These are phyloP conservation scores for Aspergillus ellipticus DNA, from an alignment of 495 filamentous ascomycete genomes.

Conservation along the genomic window DNA sequence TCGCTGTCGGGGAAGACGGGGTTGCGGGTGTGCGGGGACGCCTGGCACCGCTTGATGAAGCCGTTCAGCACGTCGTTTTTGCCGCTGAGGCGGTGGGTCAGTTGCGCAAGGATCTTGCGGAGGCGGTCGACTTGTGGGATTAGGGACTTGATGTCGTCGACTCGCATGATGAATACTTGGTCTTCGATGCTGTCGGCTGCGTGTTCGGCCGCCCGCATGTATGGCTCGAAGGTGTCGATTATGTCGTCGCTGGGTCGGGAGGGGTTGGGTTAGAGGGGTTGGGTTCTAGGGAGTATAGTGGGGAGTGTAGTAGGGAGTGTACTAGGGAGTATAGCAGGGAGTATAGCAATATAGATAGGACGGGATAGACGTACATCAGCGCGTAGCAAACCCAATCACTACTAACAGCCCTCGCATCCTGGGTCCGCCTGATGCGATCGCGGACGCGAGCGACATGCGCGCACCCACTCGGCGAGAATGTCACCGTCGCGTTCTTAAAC, in stretches of 20 bases:
- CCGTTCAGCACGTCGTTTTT: slow-evolving; percentile 94
- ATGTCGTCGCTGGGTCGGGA: slow-evolving; percentile 72
- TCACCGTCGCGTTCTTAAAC: slow-evolving; percentile 85
- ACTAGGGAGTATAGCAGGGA: no score
- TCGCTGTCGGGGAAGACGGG: slow-evolving; percentile 81
- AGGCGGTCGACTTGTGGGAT: slow-evolving; percentile 77
- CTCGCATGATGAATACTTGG: slow-evolving; percentile 78
- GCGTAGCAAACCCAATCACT: slow-evolving; percentile 98
- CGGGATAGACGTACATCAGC: slow-evolving; percentile 75
- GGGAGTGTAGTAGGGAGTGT: no score
- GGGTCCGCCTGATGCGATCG: slow-evolving; percentile 75
- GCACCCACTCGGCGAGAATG: slow-evolving; percentile 78
- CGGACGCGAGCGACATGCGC: slow-evolving; percentile 75
- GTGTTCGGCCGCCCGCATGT: slow-evolving; percentile 68
- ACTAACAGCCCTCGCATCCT: slow-evolving; percentile 78
- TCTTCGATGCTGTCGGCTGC: slow-evolving; percentile 91
- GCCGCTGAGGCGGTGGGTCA: slow-evolving; percentile 80
- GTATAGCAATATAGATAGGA: no score
- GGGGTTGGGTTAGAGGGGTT: slow-evolving; percentile 12
- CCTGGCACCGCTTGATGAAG: slow-evolving; percentile 93
- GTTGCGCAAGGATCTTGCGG: slow-evolving; percentile 86
- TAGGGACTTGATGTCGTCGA: slow-evolving; percentile 75
- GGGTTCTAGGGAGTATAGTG: slow-evolving; percentile 11
- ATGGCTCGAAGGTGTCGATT: slow-evolving; percentile 84
- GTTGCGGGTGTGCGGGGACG: slow-evolving; percentile 69